These are phyloP conservation scores for Furcasterigmium sp. DNA, from an alignment of 2,329 filamentous ascomycete species.

Conservation along the genomic window DNA sequence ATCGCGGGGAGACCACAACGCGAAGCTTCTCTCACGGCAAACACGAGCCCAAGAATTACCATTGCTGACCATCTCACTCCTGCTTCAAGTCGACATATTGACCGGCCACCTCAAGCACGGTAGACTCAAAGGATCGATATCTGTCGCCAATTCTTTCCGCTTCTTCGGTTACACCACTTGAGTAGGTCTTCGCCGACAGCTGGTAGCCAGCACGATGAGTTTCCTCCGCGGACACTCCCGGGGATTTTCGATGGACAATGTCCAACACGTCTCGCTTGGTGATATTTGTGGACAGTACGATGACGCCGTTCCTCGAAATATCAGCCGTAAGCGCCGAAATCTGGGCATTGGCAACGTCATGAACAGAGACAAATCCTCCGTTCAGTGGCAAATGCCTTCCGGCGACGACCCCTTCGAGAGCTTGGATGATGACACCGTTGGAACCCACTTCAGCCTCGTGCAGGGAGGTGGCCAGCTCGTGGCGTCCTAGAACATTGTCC, in stretches of 20 bases:
- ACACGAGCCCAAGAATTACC: too few species aligned
- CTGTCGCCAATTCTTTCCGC: conserved; percentile 24
- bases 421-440: conserved; percentile 24
- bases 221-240: conserved; percentile 2
- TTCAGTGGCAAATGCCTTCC: conserved; percentile 12
- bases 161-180: conserved; percentile 18
- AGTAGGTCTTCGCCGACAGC: conserved; percentile 1
- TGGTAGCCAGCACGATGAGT: not conserved
- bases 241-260: conserved; percentile 1
- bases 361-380: conserved; percentile 25
- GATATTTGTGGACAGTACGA: conserved; percentile 3
- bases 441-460: conserved; percentile 19
- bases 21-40: too few species aligned
- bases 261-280: conserved; percentile 1
- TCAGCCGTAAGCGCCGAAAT: not conserved
- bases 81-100: conserved; percentile 24
- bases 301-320: not conserved
- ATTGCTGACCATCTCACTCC: too few species aligned
- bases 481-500: conserved; percentile 22
- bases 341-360: conserved; percentile 22
- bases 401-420: conserved; percentile 23
- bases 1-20: too few species aligned
- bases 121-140: conserved; percentile 23
- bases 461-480: conserved; percentile 23
- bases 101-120: conserved; percentile 22